Conservation (phyloP, 345 rosid species). For the Heritiera littoralis region DNA sequence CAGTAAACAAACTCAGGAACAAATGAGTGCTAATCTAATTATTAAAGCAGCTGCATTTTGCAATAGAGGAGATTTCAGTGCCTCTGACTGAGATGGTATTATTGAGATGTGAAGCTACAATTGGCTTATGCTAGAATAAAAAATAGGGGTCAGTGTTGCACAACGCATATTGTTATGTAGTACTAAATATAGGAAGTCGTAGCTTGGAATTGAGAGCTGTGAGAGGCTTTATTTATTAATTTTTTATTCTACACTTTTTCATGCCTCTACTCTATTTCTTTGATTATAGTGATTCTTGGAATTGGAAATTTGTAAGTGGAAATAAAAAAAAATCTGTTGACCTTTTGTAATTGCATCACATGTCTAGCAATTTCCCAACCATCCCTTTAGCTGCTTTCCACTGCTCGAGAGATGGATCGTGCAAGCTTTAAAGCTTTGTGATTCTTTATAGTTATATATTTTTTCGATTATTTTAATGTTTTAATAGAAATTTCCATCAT, state of each 20-base stretch:
- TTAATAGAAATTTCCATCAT: too few relatives aligned
- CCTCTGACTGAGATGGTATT: background rate
- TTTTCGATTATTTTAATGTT: too few relatives aligned
- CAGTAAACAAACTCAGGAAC: background rate
- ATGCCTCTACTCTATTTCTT: background rate
- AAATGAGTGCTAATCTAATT: slow-evolving; percentile 1
- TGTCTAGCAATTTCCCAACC: slow-evolving; percentile 30
- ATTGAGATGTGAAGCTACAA: background rate
- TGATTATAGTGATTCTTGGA: slow-evolving; percentile 14
- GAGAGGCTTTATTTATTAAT: background rate
- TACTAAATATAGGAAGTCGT: background rate
- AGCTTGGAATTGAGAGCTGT: slow-evolving; percentile 20
- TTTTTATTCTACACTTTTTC: slow-evolving; percentile 9
- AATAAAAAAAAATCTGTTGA: slow-evolving; percentile 2
- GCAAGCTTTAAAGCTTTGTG: too few relatives aligned
- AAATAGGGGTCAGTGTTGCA: background rate
- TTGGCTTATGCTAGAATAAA: slow-evolving; percentile 4
- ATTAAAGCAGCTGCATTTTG: background rate
- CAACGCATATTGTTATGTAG: background rate
- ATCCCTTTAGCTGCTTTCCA: slow-evolving; percentile 24
- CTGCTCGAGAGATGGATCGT: slow-evolving; percentile 27
- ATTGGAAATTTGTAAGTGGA: background rate
- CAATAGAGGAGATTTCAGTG: background rate
- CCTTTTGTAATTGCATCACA: slow-evolving; percentile 21
- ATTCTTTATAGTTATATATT: too few relatives aligned